phyloP scores from a whole-genome alignment of 1,139 yeast genomes.

The Petasospora rhodanensis region DNA sequence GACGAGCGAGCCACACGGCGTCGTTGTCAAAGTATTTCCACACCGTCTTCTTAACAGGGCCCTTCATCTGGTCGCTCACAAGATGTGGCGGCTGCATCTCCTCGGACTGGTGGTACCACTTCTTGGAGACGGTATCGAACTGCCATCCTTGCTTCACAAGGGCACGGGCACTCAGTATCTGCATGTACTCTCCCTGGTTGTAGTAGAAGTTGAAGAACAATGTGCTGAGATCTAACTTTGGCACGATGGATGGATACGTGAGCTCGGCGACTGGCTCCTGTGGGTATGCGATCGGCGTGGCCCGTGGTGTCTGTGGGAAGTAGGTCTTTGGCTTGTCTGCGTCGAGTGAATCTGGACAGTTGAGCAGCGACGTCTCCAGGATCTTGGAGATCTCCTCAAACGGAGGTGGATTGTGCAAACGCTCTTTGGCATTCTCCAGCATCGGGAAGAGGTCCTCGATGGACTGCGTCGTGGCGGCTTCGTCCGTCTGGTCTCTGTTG shows the following conservation, averaged over 20 bases:
- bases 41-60: conserved; percentile 47
- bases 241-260: conserved; percentile 41
- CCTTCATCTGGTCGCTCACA: conserved; percentile 25
- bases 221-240: conserved; percentile 81
- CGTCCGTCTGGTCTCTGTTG: conserved; percentile 1
- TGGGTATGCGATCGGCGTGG: conserved; percentile 89
- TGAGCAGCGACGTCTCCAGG: conserved; percentile 71
- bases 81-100: conserved; percentile 28
- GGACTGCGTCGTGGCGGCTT: conserved; percentile 2
- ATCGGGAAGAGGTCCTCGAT: conserved; percentile 33
- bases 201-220: conserved; percentile 88
- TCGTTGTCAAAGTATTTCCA: conserved; percentile 89
- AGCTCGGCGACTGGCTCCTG: conserved; percentile 57
- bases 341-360: conserved; percentile 91
- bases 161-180: conserved; percentile 82
- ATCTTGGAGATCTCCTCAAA: conserved; percentile 46
- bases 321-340: conserved; percentile 84
- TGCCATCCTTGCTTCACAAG: conserved; percentile 82
- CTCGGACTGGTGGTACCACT: conserved; percentile 76
- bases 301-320: conserved; percentile 79
- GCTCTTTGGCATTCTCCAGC: conserved; percentile 40
- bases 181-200: conserved; percentile 63
- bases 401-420: conserved; percentile 49
- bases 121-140: conserved; percentile 68
- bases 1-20: conserved; percentile 82